phyloP scores from a whole-genome alignment of 352 stramenopile species.

The Globisporangium spiculum region DNA sequence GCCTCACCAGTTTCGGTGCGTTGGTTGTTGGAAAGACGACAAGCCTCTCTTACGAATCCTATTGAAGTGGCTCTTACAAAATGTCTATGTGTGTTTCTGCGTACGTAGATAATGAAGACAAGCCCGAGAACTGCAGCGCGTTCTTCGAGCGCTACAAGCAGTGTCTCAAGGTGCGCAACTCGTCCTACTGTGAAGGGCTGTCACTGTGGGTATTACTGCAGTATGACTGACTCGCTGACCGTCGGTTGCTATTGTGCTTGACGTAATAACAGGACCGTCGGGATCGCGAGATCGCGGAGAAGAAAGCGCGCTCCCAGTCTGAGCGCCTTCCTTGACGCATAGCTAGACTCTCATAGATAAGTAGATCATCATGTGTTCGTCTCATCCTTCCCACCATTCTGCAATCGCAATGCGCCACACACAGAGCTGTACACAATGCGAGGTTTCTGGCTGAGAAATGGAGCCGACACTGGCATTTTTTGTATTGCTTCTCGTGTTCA shows the following conservation, averaged over 20 bases:
- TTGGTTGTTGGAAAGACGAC: neutral
- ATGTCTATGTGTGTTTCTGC: neutral
- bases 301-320: slow-evolving; percentile 24
- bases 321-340: neutral
- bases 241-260: neutral
- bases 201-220: neutral
- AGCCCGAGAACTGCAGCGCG: slow-evolving; percentile 38
- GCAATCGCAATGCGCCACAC: neutral
- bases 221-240: neutral
- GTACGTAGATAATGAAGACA: slow-evolving; percentile 44
- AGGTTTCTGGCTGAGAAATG: neutral
- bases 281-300: slow-evolving; percentile 36
- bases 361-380: neutral
- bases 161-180: slow-evolving; percentile 40
- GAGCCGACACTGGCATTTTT: neutral
- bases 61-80: neutral
- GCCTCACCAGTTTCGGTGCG: slow-evolving; percentile 38
- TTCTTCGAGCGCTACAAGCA: slow-evolving; percentile 75
- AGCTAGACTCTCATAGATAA: neutral
- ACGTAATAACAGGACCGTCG: slow-evolving; percentile 27
- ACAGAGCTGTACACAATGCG: too few relatives aligned
- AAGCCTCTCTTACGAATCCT: neutral
- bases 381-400: too few relatives aligned
- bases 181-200: neutral
- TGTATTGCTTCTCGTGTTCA: neutral